Evolutionary conservation across 140 eudicot genomes (phyloP).

Genomic region (Cichorium intybus): DNA sequence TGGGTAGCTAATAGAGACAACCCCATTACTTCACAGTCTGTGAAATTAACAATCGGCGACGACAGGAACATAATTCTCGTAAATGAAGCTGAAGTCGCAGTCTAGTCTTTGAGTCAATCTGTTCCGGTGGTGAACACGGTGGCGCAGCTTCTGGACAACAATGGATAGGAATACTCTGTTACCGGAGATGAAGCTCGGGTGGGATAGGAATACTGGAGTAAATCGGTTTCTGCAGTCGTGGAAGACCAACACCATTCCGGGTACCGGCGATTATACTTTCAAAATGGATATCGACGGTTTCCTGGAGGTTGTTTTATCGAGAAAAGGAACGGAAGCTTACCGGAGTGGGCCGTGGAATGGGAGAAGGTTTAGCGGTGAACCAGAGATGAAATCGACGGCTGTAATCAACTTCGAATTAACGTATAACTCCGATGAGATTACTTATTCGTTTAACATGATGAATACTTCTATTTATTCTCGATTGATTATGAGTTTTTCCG

Average conservation of each 20-base stretch:
- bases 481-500: slow-evolving; percentile 28
- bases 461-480: slow-evolving; percentile 39
- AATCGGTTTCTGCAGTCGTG: slow-evolving; percentile 50
- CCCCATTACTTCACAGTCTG: slow-evolving; percentile 40
- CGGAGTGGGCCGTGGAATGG: slow-evolving; percentile 90
- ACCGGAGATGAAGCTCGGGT: slow-evolving; percentile 78
- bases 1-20: slow-evolving; percentile 75
- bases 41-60: slow-evolving; percentile 25
- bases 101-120: slow-evolving; percentile 48
- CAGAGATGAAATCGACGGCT: slow-evolving; percentile 47
- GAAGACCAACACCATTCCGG: slow-evolving; percentile 38
- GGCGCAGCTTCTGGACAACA: slow-evolving; percentile 45
- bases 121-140: slow-evolving; percentile 24
- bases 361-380: slow-evolving; percentile 60
- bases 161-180: slow-evolving; percentile 68
- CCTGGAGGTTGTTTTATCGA: slow-evolving; percentile 35
- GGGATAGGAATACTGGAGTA: slow-evolving; percentile 43
- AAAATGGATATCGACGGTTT: too few relatives aligned
- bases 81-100: background rate
- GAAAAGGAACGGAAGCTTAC: background rate
- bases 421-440: slow-evolving; percentile 27
- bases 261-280: slow-evolving; percentile 40
- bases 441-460: slow-evolving; percentile 29
- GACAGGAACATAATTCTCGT: slow-evolving; percentile 38
- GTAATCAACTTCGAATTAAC: slow-evolving; percentile 30